Conservation (phyloP, 768 basidiomycete genomes). For the Auricularia cornea region DNA sequence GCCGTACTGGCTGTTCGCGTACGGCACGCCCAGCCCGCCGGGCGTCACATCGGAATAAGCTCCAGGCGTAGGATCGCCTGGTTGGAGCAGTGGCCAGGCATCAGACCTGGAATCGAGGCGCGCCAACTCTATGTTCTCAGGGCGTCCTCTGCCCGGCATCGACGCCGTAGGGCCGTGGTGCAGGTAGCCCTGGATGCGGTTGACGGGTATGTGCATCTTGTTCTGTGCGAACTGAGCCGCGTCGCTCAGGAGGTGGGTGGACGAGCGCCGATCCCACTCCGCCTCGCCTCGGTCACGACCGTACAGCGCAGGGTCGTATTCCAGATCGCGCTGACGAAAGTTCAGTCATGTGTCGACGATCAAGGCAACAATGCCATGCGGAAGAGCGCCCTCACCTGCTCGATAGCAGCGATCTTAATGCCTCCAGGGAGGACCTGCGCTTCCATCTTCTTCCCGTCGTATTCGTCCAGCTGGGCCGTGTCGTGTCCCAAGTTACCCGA, state of each 20-base stretch:
- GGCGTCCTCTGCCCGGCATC: background rate
- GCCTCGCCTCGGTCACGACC: constrained; percentile 74
- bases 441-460: constrained; percentile 69
- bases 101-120: background rate
- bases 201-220: background rate
- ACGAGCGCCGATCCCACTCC: constrained; percentile 82
- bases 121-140: background rate
- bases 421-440: constrained; percentile 70
- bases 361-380: constrained; percentile 6
- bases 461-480: constrained; percentile 62
- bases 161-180: background rate
- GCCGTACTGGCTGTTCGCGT: background rate
- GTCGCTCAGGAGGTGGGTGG: constrained; percentile 32
- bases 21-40: background rate
- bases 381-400: constrained; percentile 40
- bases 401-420: constrained; percentile 73
- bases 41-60: background rate
- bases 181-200: background rate
- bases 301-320: constrained; percentile 75
- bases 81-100: background rate
- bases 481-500: constrained; percentile 58
- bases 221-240: constrained; percentile 10
- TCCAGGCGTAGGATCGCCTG: background rate
- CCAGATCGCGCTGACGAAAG: constrained; percentile 49
- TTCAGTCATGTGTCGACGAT: background rate